Evolutionary conservation across 257 asterid species (phyloP).

Genomic region (Rauvolfia tetraphylla): DNA sequence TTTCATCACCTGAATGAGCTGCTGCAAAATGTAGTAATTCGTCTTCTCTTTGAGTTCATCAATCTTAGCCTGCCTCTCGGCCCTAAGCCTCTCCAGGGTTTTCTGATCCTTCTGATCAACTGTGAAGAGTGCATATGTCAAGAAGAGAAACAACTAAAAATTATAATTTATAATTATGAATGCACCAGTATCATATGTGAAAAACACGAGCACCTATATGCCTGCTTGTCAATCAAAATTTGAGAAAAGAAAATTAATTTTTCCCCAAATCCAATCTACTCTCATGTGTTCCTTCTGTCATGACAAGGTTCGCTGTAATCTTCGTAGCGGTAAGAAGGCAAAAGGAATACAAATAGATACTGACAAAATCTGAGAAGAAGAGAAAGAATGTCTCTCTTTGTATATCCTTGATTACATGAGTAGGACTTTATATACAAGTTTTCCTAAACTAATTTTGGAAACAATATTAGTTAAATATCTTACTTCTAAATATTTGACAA

Average conservation of each 20-base stretch:
- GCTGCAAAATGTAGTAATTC: conserved; percentile 80
- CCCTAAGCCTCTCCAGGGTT: conserved; percentile 69
- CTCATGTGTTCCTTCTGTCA: not conserved
- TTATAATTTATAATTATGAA: not conserved
- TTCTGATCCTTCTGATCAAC: conserved; percentile 77
- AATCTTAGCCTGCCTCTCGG: conserved; percentile 81
- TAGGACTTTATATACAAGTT: too few relatives aligned
- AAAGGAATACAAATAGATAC: not conserved
- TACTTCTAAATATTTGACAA: too few relatives aligned
- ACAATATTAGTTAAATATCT: too few relatives aligned
- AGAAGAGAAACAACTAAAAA: not conserved
- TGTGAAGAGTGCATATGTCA: conserved; percentile 17
- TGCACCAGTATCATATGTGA: not conserved
- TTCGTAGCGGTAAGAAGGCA: not conserved
- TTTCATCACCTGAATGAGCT: conserved; percentile 72
- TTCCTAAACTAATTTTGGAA: too few relatives aligned
- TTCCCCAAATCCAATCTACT: not conserved
- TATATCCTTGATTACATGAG: too few relatives aligned
- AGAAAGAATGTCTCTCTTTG: too few relatives aligned
- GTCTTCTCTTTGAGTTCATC: conserved; percentile 92
- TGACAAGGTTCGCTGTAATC: not conserved
- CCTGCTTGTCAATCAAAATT: not conserved
- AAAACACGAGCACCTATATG: not conserved
- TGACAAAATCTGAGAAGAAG: too few relatives aligned
- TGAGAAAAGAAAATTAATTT: not conserved